Percentiles rank a stretch among this genome's conserved stretches.
Conservation (phyloP, 1,284 basidiomycete genomes). For the Earliella scabrosa region DNA sequence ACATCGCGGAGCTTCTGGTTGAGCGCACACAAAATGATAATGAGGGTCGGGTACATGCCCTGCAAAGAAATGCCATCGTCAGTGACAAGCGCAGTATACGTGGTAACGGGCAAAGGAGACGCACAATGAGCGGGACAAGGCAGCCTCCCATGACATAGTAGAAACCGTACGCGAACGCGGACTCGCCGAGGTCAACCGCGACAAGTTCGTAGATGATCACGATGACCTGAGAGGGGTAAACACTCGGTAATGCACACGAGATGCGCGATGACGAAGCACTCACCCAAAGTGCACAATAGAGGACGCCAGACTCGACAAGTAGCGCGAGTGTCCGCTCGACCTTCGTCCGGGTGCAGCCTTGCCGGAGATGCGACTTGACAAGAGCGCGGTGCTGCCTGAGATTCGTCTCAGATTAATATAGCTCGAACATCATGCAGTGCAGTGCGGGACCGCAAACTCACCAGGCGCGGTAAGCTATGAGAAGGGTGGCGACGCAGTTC, state of each 20-base stretch:
- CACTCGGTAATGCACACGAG: too few relatives aligned
- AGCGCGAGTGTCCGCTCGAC: neutral
- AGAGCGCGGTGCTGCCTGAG: neutral
- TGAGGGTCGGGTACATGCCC: neutral
- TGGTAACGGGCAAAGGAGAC: too few relatives aligned
- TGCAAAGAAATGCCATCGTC: neutral
- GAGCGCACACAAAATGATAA: neutral
- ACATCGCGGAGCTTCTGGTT: neutral
- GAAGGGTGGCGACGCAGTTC: neutral
- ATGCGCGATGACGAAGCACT: too few relatives aligned
- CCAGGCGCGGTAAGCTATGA: neutral
- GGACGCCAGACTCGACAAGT: neutral
- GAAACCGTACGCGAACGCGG: neutral
- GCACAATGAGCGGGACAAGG: neutral
- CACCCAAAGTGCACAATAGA: slow-evolving; percentile 1
- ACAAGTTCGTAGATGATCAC: neutral
- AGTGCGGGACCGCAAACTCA: neutral
- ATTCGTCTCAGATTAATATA: too few relatives aligned
- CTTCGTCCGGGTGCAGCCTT: neutral
- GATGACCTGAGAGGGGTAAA: neutral
- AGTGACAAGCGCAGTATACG: too few relatives aligned
- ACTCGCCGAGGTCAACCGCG: neutral
- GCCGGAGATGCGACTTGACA: neutral
- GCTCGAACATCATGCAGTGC: too few relatives aligned
- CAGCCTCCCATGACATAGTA: neutral